A percentile compares a stretch with the other conserved stretches of the same genome.
Evolutionary conservation across 2,329 filamentous ascomycete species (phyloP).

Genomic region (Colletotrichum coccodes): DNA sequence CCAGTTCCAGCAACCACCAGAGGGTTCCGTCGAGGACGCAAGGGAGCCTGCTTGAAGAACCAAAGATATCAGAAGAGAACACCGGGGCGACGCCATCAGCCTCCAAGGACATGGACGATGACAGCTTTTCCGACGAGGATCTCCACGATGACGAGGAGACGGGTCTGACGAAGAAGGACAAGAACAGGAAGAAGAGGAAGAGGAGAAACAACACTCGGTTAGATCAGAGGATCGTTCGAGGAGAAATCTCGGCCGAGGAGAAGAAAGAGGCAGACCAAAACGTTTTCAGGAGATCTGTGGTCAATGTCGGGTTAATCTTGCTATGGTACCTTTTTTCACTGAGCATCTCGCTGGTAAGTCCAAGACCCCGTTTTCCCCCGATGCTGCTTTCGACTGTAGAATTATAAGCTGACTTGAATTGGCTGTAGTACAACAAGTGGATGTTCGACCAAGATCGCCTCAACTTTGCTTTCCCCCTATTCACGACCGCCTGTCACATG

Average conservation of each 20-base stretch:
- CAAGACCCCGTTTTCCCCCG: constrained; percentile 33
- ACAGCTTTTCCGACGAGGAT: constrained; percentile 76
- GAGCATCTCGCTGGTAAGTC: constrained; percentile 85
- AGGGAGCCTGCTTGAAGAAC: constrained; percentile 48
- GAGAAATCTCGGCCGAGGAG: constrained; percentile 74
- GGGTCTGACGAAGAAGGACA: constrained; percentile 80
- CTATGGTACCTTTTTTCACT: constrained; percentile 94
- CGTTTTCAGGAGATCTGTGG: constrained; percentile 73
- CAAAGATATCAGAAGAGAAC: constrained; percentile 58
- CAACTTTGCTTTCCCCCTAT: constrained; percentile 93
- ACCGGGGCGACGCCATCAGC: constrained; percentile 35
- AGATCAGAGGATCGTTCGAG: constrained; percentile 74
- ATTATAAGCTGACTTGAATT: constrained; percentile 38
- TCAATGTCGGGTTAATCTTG: constrained; percentile 85
- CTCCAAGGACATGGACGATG: constrained; percentile 52
- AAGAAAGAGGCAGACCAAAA: constrained; percentile 80
- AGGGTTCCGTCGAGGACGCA: constrained; percentile 42
- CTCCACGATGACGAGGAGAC: constrained; percentile 90
- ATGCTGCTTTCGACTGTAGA: constrained; percentile 2
- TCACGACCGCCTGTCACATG: constrained; percentile 97
- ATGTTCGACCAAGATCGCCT: constrained; percentile 91
- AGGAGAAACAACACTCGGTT: constrained; percentile 74
- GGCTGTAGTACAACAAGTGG: constrained; percentile 98
- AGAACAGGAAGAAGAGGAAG: constrained; percentile 73
- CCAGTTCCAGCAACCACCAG: constrained; percentile 36